phyloP scores from a whole-genome alignment of 2,329 filamentous ascomycete genomes.

The Venturia pyrina region DNA sequence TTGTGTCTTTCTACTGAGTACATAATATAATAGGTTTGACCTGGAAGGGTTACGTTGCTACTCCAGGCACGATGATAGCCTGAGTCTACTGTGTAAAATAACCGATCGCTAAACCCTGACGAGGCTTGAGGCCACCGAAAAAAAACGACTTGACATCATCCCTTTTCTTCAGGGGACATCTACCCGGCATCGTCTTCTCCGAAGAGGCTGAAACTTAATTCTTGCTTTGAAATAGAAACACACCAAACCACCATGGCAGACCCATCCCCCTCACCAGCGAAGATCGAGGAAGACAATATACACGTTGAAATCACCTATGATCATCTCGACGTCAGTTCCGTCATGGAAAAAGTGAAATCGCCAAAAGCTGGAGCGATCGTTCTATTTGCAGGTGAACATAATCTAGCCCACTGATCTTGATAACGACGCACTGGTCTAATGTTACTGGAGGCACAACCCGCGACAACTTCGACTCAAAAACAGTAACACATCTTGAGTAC shows the following conservation, averaged over 20 bases:
- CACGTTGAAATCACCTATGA: conserved; percentile 60
- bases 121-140: neutral
- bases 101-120: neutral
- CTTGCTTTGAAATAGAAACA: neutral
- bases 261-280: neutral
- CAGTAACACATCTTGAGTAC: conserved; percentile 68
- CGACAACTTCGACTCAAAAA: conserved; percentile 59
- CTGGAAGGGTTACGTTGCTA: too few relatives aligned
- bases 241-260: neutral
- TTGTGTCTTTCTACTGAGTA: too few relatives aligned
- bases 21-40: too few relatives aligned
- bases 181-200: neutral
- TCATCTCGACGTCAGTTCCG: conserved; percentile 45
- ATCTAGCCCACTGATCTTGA: neutral
- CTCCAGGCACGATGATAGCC: neutral
- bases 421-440: conserved; percentile 19
- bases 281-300: conserved; percentile 37
- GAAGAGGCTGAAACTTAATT: neutral
- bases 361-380: conserved; percentile 68
- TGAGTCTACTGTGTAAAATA: neutral
- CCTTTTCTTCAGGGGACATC: neutral
- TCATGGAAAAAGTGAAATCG: conserved; percentile 60
- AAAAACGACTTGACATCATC: neutral
- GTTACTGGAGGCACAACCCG: conserved; percentile 56
- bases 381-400: conserved; percentile 54